Conservation (phyloP, 2,329 filamentous ascomycete species). For the Achaetomium macrosporum region DNA sequence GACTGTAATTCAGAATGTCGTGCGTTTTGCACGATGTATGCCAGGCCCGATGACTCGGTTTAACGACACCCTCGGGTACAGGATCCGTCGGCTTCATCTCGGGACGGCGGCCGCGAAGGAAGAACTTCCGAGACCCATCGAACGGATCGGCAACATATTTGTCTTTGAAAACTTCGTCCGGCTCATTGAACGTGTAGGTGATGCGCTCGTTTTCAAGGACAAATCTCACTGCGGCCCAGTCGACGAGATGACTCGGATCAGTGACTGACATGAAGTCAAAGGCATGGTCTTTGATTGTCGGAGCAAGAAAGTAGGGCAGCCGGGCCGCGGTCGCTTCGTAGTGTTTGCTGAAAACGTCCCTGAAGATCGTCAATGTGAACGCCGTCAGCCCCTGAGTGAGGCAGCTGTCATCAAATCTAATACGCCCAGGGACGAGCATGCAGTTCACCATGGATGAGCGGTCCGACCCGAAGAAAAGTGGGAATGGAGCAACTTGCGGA, state of each 20-base stretch:
- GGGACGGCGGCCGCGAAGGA: slow-evolving; percentile 46
- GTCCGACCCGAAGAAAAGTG: slow-evolving; percentile 64
- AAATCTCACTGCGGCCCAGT: slow-evolving; percentile 53
- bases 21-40: slow-evolving; percentile 31
- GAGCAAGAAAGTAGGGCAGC: slow-evolving; percentile 80
- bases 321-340: slow-evolving; percentile 59
- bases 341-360: slow-evolving; percentile 82
- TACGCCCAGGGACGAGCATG: slow-evolving; percentile 35
- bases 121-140: slow-evolving; percentile 59
- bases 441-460: slow-evolving; percentile 53
- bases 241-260: slow-evolving; percentile 39
- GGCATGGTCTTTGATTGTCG: slow-evolving; percentile 35
- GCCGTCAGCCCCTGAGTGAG: slow-evolving; percentile 51
- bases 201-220: slow-evolving; percentile 29
- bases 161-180: slow-evolving; percentile 45
- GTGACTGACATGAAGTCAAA: slow-evolving; percentile 21
- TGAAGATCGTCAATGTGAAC: slow-evolving; percentile 72
- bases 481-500: slow-evolving; percentile 60
- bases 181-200: slow-evolving; percentile 33
- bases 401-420: slow-evolving; percentile 40
- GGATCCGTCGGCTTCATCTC: slow-evolving; percentile 59
- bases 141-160: slow-evolving; percentile 53
- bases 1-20: slow-evolving; percentile 77
- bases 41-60: slow-evolving; percentile 41
- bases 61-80: slow-evolving; percentile 52